Evolutionary conservation across 352 stramenopile species (phyloP), one percentile per base, ranked within the genome.

Genomic region (Globisporangium nunn): DNA sequence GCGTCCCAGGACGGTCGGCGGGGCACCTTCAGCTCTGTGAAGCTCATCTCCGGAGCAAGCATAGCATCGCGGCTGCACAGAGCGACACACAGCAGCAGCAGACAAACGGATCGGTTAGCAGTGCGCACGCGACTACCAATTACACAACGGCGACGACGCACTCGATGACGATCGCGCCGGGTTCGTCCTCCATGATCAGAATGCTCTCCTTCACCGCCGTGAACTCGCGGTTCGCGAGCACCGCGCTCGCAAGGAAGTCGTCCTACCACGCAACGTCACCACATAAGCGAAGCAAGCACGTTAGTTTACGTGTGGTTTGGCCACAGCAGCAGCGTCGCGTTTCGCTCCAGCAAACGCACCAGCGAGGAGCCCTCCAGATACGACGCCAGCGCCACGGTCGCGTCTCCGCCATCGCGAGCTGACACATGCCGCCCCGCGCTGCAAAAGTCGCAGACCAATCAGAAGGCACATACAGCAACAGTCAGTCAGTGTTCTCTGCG

Each of bases 11-110:
- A 48, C 7, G 98, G 98, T 33, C 97, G 89, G 57, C 96, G 78
- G 17, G 98, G 98, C 49, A 99, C 96, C 49, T 93, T 96, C 61
- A 99, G 81, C 68, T 98, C 93, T 17, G 88, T 70, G 62, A 98
- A 99, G 47, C 72, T 82, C 81, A 97, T 96, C 66, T 89, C 76
- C 0, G 85, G 78, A 46, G 87, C 60, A 37, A 81, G 54, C 33
- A 72, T 67, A 35, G 78, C 75, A 39, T 79, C 68, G 29, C 73
- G 74, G 43, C 84, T 92, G 54, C 17, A 56, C 33, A 12, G 23
- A 28, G n/a, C 40, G 40, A 17, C 12, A 6, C 40, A 45, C 40
- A 11, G 8, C 7, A 3, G 7, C 4, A n/a, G 17, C 40, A 23
- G 12, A 29, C 37, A n/a, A 11, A 44, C 29, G 7, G 28, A 33